Conservation (phyloP, 1,284 basidiomycete genomes). For the Farysia itapuensis region DNA sequence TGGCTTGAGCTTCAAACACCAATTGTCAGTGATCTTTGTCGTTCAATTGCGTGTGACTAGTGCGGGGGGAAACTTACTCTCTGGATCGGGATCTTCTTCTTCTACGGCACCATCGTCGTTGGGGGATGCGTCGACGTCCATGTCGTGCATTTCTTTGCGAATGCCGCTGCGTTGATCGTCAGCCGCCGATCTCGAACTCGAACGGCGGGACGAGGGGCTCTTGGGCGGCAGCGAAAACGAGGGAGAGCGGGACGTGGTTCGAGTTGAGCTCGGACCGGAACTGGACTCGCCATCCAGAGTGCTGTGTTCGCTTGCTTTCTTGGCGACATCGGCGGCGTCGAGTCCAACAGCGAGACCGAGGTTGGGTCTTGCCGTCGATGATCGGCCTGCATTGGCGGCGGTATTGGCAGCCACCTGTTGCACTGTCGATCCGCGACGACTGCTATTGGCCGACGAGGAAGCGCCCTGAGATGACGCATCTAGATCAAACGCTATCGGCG, state of each 20-base stretch:
- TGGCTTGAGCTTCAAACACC: conserved; percentile 30
- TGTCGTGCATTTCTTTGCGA: conserved; percentile 34
- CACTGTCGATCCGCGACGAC: conserved; percentile 30
- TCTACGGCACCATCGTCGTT: conserved; percentile 30
- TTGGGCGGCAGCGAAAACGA: conserved; percentile 47
- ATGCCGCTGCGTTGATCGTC: conserved; percentile 37
- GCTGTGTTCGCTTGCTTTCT: not conserved
- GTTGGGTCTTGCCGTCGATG: conserved; percentile 5
- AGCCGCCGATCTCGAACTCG: conserved; percentile 38
- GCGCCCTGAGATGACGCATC: too few relatives aligned
- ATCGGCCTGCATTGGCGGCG: conserved; percentile 40
- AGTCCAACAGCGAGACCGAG: conserved; percentile 34
- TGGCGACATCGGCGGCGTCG: conserved; percentile 40
- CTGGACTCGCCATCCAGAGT: not conserved
- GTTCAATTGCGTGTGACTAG: too few relatives aligned
- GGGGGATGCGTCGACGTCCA: conserved; percentile 24
- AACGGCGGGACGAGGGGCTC: conserved; percentile 35
- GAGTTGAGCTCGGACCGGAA: conserved; percentile 5
- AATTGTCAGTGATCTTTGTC: not conserved
- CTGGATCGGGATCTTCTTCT: conserved; percentile 46
- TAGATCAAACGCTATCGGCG: too few relatives aligned
- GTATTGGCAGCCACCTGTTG: conserved; percentile 51
- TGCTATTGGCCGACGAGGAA: conserved; percentile 2
- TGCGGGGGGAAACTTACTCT: conserved; percentile 41
- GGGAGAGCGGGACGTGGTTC: conserved; percentile 29